These are phyloP conservation scores for Metarhizium sp. DNA, from an alignment of 2,329 filamentous ascomycete genomes.

Conservation along the genomic window DNA sequence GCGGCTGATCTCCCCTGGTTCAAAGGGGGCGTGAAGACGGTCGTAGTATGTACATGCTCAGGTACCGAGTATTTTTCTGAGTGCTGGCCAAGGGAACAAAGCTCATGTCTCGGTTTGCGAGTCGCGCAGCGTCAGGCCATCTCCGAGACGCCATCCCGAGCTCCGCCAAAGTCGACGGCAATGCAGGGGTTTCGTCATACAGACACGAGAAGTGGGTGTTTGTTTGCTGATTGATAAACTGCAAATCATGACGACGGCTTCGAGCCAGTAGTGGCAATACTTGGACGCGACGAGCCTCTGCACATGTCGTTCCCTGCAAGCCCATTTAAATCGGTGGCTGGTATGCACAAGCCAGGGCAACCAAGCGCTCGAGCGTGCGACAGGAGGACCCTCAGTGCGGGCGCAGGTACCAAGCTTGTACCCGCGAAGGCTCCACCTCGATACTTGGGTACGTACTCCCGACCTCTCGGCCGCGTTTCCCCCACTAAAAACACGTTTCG, in stretches of 20 bases:
- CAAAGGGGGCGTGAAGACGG: neutral
- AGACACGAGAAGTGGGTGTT: constrained; percentile 11
- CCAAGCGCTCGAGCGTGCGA: neutral
- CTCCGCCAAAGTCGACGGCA: neutral
- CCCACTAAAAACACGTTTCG: constrained; percentile 19
- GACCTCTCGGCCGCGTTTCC: constrained; percentile 9
- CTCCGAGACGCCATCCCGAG: constrained; percentile 11
- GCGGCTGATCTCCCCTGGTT: neutral
- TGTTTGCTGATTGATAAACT: constrained; percentile 24
- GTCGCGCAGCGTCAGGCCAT: constrained; percentile 1
- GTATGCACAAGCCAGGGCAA: constrained; percentile 1
- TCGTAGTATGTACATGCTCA: too few relatives aligned
- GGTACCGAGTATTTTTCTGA: neutral
- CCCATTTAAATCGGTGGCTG: constrained; percentile 8
- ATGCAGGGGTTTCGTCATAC: constrained; percentile 11
- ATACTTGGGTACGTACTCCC: neutral
- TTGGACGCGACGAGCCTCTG: constrained; percentile 12
- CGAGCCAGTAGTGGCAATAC: constrained; percentile 5
- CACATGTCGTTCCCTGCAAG: constrained; percentile 11
- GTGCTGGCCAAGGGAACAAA: neutral
- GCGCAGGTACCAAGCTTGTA: constrained; percentile 6
- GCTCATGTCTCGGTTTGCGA: neutral
- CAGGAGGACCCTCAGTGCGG: neutral
- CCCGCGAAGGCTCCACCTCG: neutral
- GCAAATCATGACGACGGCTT: constrained; percentile 6